Base-by-base conservation (phyloP, 805 yeast species). In the Pichia exigua region DNA sequence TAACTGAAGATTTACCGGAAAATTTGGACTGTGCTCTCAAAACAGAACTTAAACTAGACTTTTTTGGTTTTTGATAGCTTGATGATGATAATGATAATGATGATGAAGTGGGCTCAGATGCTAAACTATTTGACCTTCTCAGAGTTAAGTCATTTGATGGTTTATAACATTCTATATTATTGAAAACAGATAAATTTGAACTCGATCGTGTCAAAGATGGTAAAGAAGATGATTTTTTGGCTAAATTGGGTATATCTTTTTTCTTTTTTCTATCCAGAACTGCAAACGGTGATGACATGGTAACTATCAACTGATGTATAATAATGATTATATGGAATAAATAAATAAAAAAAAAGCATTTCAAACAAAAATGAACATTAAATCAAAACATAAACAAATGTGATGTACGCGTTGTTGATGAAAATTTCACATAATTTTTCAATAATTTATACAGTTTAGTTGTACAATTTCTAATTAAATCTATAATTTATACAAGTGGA, bases 231-330 rank as follows among this genome's bases (percentile, higher is more conserved):
- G 38, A 11, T n/a, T 35, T 35, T 35, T 35, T 35, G 8, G 39
- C 39, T 20, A 35, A n/a, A 8, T 7, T 35, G 40, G 22, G 15
- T 32, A 22, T 22, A 30, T 42, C 44, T 28, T 20, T 43, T 13
- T 13, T 18, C 39, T 42, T 48, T 24, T 53, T 41, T n/a, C 38
- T 48, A 28, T 56, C 60, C 38, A 57, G 40, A 5, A 52, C 51
- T 3, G 54, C 48, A 45, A 57, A 57, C 4, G 59, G 59, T 11
- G 60, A 55, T 0, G 48, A 32, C 54, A 51, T 47, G 35, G 32
- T 32, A 17, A 4, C 9, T 11, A 4, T 2, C n/a, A 30, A 12
- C n/a, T n/a, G 3, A 12, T n/a, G n/a, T n/a, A n/a, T n/a, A n/a
- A n/a, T n/a, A n/a, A n/a, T n/a, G n/a, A n/a, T n/a, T n/a, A n/a